Evolutionary conservation across 768 basidiomycete genomes (phyloP).

Genomic region (Russula compacta): DNA sequence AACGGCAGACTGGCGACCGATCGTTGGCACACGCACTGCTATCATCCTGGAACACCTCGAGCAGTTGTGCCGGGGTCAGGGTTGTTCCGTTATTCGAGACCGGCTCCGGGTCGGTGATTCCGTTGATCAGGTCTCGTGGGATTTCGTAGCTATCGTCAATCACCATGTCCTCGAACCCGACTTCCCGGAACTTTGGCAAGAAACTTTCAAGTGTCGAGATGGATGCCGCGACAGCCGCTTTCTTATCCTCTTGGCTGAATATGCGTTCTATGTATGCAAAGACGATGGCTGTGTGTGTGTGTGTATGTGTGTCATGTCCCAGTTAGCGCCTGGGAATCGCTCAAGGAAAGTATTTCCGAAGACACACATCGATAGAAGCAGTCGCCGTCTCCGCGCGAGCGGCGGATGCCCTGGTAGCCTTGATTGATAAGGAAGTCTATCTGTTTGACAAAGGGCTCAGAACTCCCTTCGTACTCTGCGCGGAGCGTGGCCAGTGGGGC

Average conservation of each 20-base stretch:
- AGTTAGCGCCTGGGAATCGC: slow-evolving; percentile 12
- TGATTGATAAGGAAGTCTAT: slow-evolving; percentile 57
- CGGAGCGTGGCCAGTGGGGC: slow-evolving; percentile 47
- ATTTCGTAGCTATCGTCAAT: slow-evolving; percentile 69
- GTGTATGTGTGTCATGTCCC: slow-evolving; percentile 30
- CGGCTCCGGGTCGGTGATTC: slow-evolving; percentile 30
- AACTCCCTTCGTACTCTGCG: slow-evolving; percentile 56
- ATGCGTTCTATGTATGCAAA: slow-evolving; percentile 77
- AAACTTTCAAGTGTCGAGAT: slow-evolving; percentile 45
- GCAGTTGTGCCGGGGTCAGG: slow-evolving; percentile 30
- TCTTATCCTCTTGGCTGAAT: slow-evolving; percentile 37
- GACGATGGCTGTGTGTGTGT: slow-evolving; percentile 50
- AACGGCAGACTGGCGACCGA: background rate
- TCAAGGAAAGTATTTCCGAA: background rate
- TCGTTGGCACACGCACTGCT: slow-evolving; percentile 26
- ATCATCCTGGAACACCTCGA: slow-evolving; percentile 43
- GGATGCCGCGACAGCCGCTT: slow-evolving; percentile 40
- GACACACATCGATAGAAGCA: slow-evolving; percentile 84
- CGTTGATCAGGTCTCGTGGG: slow-evolving; percentile 44
- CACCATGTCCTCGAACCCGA: slow-evolving; percentile 57
- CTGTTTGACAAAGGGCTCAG: slow-evolving; percentile 55
- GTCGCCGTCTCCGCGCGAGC: slow-evolving; percentile 73
- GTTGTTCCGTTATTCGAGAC: slow-evolving; percentile 26
- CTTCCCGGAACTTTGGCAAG: slow-evolving; percentile 40
- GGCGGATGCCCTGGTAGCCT: slow-evolving; percentile 59